Evolutionary conservation across 2,329 filamentous ascomycete species (phyloP).

Genomic region (Dichotomopilus funicola): DNA sequence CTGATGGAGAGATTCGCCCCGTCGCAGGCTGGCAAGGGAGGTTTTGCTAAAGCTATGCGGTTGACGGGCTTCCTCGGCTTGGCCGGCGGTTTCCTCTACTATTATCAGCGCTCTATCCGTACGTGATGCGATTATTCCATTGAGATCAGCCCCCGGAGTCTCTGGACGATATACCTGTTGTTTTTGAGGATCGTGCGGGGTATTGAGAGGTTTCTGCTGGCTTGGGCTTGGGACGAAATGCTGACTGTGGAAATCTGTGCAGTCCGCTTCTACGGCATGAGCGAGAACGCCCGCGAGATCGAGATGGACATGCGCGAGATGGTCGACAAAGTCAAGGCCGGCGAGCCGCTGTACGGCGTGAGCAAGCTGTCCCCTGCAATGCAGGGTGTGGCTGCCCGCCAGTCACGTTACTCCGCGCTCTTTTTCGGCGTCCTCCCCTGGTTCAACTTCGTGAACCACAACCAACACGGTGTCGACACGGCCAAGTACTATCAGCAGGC

Average conservation of each 20-base stretch:
- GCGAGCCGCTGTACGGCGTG: conserved; percentile 81
- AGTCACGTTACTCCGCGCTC: conserved; percentile 83
- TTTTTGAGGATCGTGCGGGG: background rate
- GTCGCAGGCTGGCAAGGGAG: conserved; percentile 74
- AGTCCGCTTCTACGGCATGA: conserved; percentile 95
- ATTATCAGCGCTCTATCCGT: conserved; percentile 81
- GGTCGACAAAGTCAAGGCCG: conserved; percentile 91
- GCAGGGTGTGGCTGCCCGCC: conserved; percentile 86
- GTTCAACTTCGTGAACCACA: conserved; percentile 99
- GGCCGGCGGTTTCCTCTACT: conserved; percentile 72
- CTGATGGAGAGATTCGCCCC: conserved; percentile 80
- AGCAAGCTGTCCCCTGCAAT: conserved; percentile 75
- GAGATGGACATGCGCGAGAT: conserved; percentile 98
- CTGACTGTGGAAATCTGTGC: conserved; percentile 1
- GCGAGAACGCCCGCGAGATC: conserved; percentile 84
- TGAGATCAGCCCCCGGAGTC: background rate
- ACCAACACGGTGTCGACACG: conserved; percentile 91
- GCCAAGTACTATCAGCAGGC: conserved; percentile 97
- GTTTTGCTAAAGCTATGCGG: conserved; percentile 77
- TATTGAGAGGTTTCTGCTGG: background rate
- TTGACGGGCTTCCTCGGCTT: conserved; percentile 66
- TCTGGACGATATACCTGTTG: background rate
- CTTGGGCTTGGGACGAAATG: no score
- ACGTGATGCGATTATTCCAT: conserved; percentile 38
- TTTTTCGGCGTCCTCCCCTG: conserved; percentile 83